Evolutionary conservation across 441 rosid species (phyloP), one percentile per base, ranked within the genome.

Genomic region (Erysimum cheiri): DNA sequence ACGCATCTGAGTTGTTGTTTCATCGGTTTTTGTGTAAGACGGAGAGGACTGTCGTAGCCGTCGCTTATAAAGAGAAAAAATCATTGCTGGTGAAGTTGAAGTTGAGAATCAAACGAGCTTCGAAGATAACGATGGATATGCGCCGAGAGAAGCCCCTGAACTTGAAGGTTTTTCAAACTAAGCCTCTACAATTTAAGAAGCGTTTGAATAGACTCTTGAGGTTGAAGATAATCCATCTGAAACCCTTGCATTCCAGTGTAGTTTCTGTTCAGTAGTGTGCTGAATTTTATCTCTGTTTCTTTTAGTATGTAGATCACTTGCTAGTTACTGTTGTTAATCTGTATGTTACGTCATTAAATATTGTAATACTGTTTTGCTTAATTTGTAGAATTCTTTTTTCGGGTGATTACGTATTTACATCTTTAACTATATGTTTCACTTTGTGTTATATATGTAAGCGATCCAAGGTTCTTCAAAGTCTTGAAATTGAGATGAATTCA

Each of bases 1-100:
- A 17, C 43, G 43, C 32, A 2, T 29, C 9, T 35, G 33, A 17
- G 8, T 60, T 32, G 26, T 5, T 65, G 37, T 32, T 2, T 5
- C 70, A 65, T 65, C 39, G 15, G 4, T 60, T 70, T 12, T 22
- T 70, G 50, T 3, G 3, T 29, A 48, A 28, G 48, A 4, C 9
- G 56, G 17, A 56, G 26, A 46, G 44, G 47, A 24, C 35, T 13
- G 76, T 72, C 17, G 83, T 79, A 43, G 58, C 60, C 54, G 60
- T 52, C 26, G 4, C 15, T 14, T 22, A 22, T 22, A 6, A 65
- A 26, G 48, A 53, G 19, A 29, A 13, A 44, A 31, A 24, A 0
- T 13, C 56, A 26, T 68, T 22, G 10, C 9, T 19, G 59, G 12
- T 12, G 17, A 69, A 48, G 36, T 33, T 69, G 43, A 56, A 47